These are phyloP conservation scores for Vitis hybrid DNA, from an alignment of 177 flowering plant species.

Conservation along the genomic window DNA sequence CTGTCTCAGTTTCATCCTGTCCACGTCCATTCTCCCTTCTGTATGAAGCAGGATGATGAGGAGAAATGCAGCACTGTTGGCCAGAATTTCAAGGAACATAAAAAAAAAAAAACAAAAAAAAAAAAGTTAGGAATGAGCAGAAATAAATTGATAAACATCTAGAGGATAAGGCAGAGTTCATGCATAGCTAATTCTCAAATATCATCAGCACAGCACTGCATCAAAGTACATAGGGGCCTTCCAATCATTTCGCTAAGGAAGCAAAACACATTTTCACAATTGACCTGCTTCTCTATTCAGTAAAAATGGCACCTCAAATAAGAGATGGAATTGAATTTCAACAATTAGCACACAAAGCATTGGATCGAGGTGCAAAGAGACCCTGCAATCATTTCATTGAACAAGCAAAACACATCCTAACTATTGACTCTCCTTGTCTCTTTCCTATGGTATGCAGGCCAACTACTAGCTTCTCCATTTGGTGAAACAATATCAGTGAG, in stretches of 20 bases:
- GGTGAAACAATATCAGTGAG: neutral
- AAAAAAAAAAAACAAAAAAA: no score
- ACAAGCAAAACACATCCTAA: neutral
- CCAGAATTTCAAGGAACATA: conserved; percentile 3
- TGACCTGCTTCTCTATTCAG: no score
- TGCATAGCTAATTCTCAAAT: no score
- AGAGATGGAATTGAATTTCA: no score
- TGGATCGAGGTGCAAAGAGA: neutral
- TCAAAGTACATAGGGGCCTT: neutral
- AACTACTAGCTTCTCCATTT: neutral
- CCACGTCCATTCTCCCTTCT: conserved; percentile 20
- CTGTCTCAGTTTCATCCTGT: conserved; percentile 30
- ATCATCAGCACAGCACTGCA: neutral
- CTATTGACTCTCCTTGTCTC: no score
- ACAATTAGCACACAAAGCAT: neutral
- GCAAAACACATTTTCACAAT: neutral
- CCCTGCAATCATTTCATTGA: neutral
- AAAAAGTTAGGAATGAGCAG: neutral
- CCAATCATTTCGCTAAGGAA: neutral
- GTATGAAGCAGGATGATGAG: conserved; percentile 14
- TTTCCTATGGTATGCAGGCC: no score
- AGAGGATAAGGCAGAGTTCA: neutral
- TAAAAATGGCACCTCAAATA: no score
- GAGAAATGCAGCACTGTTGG: conserved; percentile 41
- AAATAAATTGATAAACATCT: neutral